A percentile compares a stretch with the other conserved stretches of the same genome.
Evolutionary conservation across 495 filamentous ascomycete species (phyloP).

Genomic region (Stereocaulon alpinum): DNA sequence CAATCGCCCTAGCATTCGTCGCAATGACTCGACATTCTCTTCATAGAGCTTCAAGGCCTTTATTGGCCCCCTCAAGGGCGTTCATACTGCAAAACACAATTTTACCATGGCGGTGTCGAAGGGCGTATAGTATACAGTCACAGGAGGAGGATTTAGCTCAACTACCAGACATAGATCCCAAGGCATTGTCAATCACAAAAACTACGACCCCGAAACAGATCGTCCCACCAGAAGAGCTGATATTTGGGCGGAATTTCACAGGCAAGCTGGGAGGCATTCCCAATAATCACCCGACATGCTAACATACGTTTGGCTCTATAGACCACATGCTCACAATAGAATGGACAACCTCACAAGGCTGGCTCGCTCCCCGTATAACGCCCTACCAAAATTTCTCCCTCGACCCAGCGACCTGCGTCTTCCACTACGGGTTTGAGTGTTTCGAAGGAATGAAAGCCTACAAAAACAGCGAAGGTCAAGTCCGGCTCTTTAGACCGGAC

Average conservation of each 20-base stretch:
- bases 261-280: slow-evolving; percentile 36
- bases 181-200: slow-evolving; percentile 62
- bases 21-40: background rate
- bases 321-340: slow-evolving; percentile 96
- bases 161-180: slow-evolving; percentile 57
- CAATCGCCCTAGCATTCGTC: background rate
- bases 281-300: background rate
- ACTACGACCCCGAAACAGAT: slow-evolving; percentile 67
- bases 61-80: background rate
- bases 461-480: slow-evolving; percentile 60
- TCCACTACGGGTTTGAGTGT: slow-evolving; percentile 95
- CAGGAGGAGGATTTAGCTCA: slow-evolving; percentile 41
- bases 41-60: background rate
- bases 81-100: slow-evolving; percentile 9
- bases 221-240: slow-evolving; percentile 60
- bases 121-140: slow-evolving; percentile 51
- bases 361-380: slow-evolving; percentile 68
- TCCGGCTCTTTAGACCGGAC: slow-evolving; percentile 87
- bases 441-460: slow-evolving; percentile 99
- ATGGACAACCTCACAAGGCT: slow-evolving; percentile 76
- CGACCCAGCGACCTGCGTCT: slow-evolving; percentile 91
- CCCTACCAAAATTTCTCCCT: slow-evolving; percentile 96
- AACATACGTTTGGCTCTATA: slow-evolving; percentile 25
- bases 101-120: slow-evolving; percentile 29
- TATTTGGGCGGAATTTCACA: slow-evolving; percentile 84